These are phyloP conservation scores for Dendryphion nanum DNA, from an alignment of 2,329 filamentous ascomycete genomes.

Conservation along the genomic window DNA sequence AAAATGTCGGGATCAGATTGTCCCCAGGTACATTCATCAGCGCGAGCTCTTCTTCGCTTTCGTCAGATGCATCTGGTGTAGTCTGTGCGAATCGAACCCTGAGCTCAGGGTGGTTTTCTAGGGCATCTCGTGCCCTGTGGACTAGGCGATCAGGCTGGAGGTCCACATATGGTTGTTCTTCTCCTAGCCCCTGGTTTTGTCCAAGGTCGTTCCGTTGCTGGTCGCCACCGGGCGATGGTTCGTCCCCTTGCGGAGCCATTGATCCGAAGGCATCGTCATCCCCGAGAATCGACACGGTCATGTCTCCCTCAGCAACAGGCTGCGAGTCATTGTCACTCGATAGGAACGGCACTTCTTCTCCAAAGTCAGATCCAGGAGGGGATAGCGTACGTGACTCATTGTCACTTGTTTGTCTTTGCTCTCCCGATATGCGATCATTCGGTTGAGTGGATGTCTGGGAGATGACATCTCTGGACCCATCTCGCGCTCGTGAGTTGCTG, in stretches of 20 bases:
- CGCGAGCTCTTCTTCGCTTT: conserved; percentile 5
- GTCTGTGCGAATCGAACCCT: too few relatives aligned
- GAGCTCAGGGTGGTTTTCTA: too few relatives aligned
- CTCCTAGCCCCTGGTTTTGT: conserved; percentile 6
- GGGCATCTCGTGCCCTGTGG: too few relatives aligned
- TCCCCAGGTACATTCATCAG: conserved; percentile 8
- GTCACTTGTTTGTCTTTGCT: conserved; percentile 1
- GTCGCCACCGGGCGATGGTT: conserved; percentile 3
- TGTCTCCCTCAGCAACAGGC: conserved; percentile 8
- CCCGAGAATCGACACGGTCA: conserved; percentile 6
- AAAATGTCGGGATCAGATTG: conserved; percentile 7
- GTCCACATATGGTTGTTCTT: conserved; percentile 4
- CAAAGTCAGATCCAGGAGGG: conserved; percentile 1
- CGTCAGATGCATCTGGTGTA: conserved; percentile 4
- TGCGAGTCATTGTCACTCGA: conserved; percentile 9
- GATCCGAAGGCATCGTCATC: conserved; percentile 8
- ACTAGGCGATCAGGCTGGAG: conserved; percentile 8
- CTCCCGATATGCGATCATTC: conserved; percentile 1
- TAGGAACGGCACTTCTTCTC: conserved; percentile 2
- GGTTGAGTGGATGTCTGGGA: background rate
- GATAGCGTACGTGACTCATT: conserved; percentile 1
- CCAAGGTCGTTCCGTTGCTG: conserved; percentile 7
- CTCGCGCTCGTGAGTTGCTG: background rate
- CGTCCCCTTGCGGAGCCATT: conserved; percentile 3
- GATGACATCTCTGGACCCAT: conserved; percentile 1